These are phyloP conservation scores for Exophiala viscosa DNA, from an alignment of 2,329 filamentous ascomycete species.

Conservation along the genomic window DNA sequence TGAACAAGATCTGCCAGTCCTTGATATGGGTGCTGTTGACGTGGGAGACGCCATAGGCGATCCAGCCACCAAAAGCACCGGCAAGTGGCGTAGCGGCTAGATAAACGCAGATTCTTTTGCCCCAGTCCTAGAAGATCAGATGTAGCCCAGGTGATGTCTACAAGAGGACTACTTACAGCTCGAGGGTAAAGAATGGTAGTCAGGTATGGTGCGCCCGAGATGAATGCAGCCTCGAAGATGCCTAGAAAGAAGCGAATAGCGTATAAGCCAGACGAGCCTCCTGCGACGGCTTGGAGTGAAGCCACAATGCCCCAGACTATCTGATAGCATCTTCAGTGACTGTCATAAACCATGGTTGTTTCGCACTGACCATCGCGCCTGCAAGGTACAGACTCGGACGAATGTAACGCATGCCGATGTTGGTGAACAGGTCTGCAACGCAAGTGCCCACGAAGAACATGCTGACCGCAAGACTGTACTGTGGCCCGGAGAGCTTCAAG, in stretches of 20 bases:
- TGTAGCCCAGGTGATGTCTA: slow-evolving; percentile 22
- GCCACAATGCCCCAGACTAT: slow-evolving; percentile 13
- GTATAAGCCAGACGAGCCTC: slow-evolving; percentile 6
- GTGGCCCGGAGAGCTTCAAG: slow-evolving; percentile 7
- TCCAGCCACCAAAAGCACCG: slow-evolving; percentile 34
- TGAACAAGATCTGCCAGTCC: slow-evolving; percentile 42
- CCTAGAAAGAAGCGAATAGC: slow-evolving; percentile 16
- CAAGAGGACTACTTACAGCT: not conserved
- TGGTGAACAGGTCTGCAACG: slow-evolving; percentile 14
- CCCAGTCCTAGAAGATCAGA: slow-evolving; percentile 27
- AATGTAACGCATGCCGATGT: slow-evolving; percentile 17
- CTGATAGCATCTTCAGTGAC: not conserved
- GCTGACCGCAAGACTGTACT: slow-evolving; percentile 12
- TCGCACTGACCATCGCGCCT: slow-evolving; percentile 9
- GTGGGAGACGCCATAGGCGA: slow-evolving; percentile 45
- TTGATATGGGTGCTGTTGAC: slow-evolving; percentile 40
- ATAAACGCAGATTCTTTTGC: slow-evolving; percentile 14
- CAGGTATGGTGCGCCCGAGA: slow-evolving; percentile 12
- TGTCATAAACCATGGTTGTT: not conserved
- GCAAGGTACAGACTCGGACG: slow-evolving; percentile 12
- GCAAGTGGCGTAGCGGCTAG: slow-evolving; percentile 12
- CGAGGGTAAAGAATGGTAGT: slow-evolving; percentile 6
- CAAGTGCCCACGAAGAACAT: slow-evolving; percentile 19
- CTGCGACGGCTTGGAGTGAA: slow-evolving; percentile 12
- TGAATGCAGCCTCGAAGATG: slow-evolving; percentile 14